phyloP scores from a whole-genome alignment of 176 grass and related monocot species.

The Tillandsia fasciculata region DNA sequence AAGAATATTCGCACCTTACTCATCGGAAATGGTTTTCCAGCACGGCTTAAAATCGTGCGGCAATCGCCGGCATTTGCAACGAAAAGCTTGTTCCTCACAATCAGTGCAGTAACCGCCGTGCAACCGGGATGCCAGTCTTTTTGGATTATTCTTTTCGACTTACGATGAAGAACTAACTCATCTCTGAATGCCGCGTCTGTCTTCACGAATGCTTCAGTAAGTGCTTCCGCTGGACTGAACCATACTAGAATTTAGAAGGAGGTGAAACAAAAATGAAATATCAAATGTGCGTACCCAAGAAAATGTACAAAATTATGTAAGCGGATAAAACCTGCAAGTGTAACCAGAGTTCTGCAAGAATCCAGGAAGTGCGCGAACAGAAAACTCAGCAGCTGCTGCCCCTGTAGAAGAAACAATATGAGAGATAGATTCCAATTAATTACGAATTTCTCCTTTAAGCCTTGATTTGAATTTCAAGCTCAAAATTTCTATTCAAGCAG shows the following conservation, averaged over 20 bases:
- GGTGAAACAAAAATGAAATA: conserved; percentile 6
- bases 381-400: conserved; percentile 92
- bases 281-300: neutral
- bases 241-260: conserved; percentile 25
- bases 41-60: conserved; percentile 68
- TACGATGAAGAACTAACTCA: conserved; percentile 51
- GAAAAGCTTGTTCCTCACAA: conserved; percentile 77
- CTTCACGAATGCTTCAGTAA: conserved; percentile 63
- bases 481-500: no score
- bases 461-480: no score
- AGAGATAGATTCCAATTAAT: conserved; percentile 12
- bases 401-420: conserved; percentile 43
- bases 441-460: neutral
- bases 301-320: neutral
- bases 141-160: conserved; percentile 58
- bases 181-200: conserved; percentile 76
- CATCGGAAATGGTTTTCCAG: conserved; percentile 68
- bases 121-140: conserved; percentile 96
- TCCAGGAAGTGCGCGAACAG: conserved; percentile 69
- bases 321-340: conserved; percentile 33
- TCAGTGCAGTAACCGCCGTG: conserved; percentile 64
- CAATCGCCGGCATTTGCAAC: conserved; percentile 99
- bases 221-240: conserved; percentile 60
- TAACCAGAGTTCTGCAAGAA: conserved; percentile 53
- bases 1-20: conserved; percentile 48